Percentiles rank a stretch among this genome's conserved stretches.
phyloP scores from a whole-genome alignment of 148 eudicot species.

The Linanthus parryae region DNA sequence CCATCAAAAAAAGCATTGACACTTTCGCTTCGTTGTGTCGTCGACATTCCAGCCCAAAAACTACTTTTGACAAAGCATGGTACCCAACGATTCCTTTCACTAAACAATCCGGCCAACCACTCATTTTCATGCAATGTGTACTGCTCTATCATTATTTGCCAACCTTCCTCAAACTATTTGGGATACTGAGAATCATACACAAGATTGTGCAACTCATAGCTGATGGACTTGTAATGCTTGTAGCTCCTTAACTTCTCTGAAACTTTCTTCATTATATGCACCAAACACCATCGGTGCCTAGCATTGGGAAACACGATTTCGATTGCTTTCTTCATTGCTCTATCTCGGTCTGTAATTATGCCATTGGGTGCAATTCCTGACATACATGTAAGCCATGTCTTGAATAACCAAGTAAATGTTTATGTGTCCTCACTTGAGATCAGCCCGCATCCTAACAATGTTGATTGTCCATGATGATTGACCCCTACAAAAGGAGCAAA shows the following conservation, averaged over 20 bases:
- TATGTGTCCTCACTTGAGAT: not conserved
- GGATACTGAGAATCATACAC: not conserved
- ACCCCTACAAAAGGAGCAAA: too few relatives aligned
- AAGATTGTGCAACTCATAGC: not conserved
- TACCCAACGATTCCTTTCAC: not conserved
- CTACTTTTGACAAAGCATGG: not conserved
- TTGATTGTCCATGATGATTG: not conserved
- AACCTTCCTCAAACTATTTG: not conserved
- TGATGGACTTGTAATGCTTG: not conserved
- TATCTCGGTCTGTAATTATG: slow-evolving; percentile 5
- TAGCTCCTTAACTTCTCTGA: not conserved
- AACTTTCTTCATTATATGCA: slow-evolving; percentile 8
- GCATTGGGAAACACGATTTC: not conserved
- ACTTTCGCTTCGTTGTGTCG: too few relatives aligned
- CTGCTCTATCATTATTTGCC: not conserved
- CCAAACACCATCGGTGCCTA: not conserved
- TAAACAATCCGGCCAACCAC: not conserved
- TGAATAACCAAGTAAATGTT: not conserved
- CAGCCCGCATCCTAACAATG: not conserved
- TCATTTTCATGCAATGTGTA: not conserved
- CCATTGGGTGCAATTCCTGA: not conserved
- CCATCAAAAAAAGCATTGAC: too few relatives aligned
- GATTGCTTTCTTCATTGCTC: not conserved
- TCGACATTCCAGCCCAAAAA: slow-evolving; percentile 12
- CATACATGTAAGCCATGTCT: not conserved